Percentiles rank a stretch among this genome's conserved stretches.
Evolutionary conservation across 2,329 filamentous ascomycete genomes (phyloP).

Genomic region (Hypoxylon sp.): DNA sequence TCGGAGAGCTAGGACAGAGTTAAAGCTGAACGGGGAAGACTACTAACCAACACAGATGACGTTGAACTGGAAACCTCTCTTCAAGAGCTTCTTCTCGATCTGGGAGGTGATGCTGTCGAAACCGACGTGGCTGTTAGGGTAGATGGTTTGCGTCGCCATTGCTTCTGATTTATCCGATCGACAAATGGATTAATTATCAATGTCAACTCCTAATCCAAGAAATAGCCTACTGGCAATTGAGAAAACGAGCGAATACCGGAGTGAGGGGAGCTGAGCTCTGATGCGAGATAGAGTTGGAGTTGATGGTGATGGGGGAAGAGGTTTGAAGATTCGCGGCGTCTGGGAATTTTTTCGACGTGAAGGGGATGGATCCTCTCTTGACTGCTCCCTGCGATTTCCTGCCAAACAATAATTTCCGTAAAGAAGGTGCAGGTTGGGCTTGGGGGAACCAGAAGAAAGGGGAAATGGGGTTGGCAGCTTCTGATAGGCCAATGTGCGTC

Average conservation of each 20-base stretch:
- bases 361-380: slow-evolving; percentile 48
- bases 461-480: slow-evolving; percentile 44
- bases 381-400: slow-evolving; percentile 53
- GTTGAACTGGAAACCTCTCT: slow-evolving; percentile 99
- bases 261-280: slow-evolving; percentile 34
- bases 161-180: slow-evolving; percentile 53
- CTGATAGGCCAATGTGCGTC: slow-evolving; percentile 48
- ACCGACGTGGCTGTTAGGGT: slow-evolving; percentile 98
- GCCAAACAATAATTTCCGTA: slow-evolving; percentile 64
- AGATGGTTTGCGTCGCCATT: slow-evolving; percentile 79
- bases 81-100: slow-evolving; percentile 99
- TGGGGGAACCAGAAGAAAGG: slow-evolving; percentile 46
- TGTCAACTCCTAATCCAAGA: slow-evolving; percentile 55
- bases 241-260: slow-evolving; percentile 46
- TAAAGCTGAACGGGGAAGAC: neutral
- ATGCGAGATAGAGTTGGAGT: slow-evolving; percentile 26
- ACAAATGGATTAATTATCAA: slow-evolving; percentile 50
- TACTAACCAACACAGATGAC: slow-evolving; percentile 97
- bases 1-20: neutral
- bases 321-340: slow-evolving; percentile 38
- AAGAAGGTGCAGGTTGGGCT: slow-evolving; percentile 45
- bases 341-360: slow-evolving; percentile 47
- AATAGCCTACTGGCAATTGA: slow-evolving; percentile 52
- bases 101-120: slow-evolving; percentile 99
- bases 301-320: slow-evolving; percentile 38